These are phyloP conservation scores for Phytophthora ramorum DNA, from an alignment of 352 stramenopile species.

Conservation along the genomic window DNA sequence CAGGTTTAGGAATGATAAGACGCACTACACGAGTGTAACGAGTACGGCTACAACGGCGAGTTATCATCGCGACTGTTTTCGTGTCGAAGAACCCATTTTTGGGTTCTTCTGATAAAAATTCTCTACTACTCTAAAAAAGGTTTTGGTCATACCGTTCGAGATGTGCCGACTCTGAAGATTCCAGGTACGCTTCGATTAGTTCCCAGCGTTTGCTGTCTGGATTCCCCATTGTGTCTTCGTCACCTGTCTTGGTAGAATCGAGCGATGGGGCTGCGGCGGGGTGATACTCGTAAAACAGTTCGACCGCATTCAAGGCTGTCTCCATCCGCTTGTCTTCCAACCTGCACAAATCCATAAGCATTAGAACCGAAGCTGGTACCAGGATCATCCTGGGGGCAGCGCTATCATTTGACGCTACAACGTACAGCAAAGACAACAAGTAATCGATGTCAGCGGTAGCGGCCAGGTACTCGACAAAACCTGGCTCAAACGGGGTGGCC, in stretches of 20 bases:
- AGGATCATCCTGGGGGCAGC: neutral
- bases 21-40: too few relatives aligned
- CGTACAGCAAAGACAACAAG: slow-evolving; percentile 40
- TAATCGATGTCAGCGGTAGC: slow-evolving; percentile 44
- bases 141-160: slow-evolving; percentile 27
- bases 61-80: too few relatives aligned
- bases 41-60: too few relatives aligned
- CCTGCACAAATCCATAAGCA: slow-evolving; percentile 20
- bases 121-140: neutral
- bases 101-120: neutral
- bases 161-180: slow-evolving; percentile 21
- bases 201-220: slow-evolving; percentile 22
- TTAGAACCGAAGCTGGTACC: neutral
- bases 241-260: neutral
- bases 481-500: slow-evolving; percentile 46
- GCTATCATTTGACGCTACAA: neutral
- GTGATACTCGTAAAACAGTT: slow-evolving; percentile 54
- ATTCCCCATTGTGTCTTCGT: neutral
- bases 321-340: slow-evolving; percentile 53
- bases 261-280: slow-evolving; percentile 10
- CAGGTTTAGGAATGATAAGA: too few relatives aligned
- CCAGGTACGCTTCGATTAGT: slow-evolving; percentile 28
- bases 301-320: slow-evolving; percentile 36
- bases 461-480: slow-evolving; percentile 59
- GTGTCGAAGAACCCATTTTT: too few relatives aligned